A percentile compares a stretch with the other conserved stretches of the same genome.
Evolutionary conservation across 75 land plant genomes (phyloP).

Genomic region (Pinus taeda): DNA sequence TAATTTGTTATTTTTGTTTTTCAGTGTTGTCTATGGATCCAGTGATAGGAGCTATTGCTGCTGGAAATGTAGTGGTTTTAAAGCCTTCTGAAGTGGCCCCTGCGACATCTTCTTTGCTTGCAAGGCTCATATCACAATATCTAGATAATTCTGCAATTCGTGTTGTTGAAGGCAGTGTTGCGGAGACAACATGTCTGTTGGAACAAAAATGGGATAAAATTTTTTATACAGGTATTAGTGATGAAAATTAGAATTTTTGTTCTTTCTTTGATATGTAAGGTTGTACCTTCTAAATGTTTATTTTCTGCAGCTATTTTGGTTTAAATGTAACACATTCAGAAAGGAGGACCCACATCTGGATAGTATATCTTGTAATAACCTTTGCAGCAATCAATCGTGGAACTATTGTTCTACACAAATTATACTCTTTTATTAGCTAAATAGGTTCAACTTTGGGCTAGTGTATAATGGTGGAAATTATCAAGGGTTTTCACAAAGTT

Average conservation of each 20-base stretch:
- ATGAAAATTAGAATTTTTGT: no score
- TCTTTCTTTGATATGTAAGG: neutral
- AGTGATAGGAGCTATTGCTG: constrained; percentile 86
- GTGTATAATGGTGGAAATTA: neutral
- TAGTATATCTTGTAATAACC: neutral
- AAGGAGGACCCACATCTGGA: neutral
- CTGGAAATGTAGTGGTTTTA: constrained; percentile 79
- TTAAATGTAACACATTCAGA: neutral
- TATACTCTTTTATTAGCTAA: neutral
- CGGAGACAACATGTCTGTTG: constrained; percentile 68
- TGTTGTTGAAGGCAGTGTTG: constrained; percentile 86
- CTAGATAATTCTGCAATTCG: constrained; percentile 59
- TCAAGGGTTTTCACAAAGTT: neutral
- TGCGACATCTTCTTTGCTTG: constrained; percentile 64
- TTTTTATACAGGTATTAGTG: constrained; percentile 77
- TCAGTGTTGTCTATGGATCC: constrained; percentile 90
- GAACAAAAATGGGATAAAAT: constrained; percentile 97
- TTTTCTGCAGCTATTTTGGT: neutral
- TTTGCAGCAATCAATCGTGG: no score
- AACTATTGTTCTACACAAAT: neutral
- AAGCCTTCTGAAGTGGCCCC: constrained; percentile 92
- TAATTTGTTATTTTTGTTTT: neutral
- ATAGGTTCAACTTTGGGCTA: neutral
- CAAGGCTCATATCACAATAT: constrained; percentile 51
- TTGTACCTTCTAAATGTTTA: neutral